Evolutionary conservation across 2,329 filamentous ascomycete species (phyloP), one percentile per base, ranked within the genome.

Genomic region (Neonectria punicea): DNA sequence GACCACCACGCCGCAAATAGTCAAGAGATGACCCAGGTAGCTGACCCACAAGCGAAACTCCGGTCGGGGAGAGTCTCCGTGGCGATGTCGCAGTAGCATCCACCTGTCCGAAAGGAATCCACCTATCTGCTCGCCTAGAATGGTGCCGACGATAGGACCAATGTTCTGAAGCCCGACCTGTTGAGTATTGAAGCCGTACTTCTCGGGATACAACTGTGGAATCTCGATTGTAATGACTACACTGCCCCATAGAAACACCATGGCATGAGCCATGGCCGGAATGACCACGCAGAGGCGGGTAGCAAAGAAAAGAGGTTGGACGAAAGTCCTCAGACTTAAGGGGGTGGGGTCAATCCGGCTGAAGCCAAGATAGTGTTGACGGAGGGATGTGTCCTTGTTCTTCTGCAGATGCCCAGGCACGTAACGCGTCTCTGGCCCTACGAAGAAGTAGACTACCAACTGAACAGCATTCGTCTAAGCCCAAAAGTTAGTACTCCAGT

Each of bases 91-190:
- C 20, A 77, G 67, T 54, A 78, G 78, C 81, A 86, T 86, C 84
- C 83, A 89, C 39, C 76, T 77, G 73, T 89, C 86, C 5, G 83
- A 86, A 28, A 84, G 70, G 32, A 81, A 78, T 1, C 86, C 87
- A 50, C 86, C 87, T 8, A 89, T 72, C 70, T 87, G 86, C 73
- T 90, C 87, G 20, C 87, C 87, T 10, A 89, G 78, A 5, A 89
- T 73, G 1, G 82, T 84, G 2, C 88, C 87, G 36, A 89, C 80
- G 53, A 90, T 86, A 53, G 89, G 78, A 3, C 83, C 83, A 8
- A 89, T 76, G 69, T 86, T 87, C 63, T 89, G 86, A 2, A 90
- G 80, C 0, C 87, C 87, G 7, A 22, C 22, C 22, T 22, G 22
- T 22, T 22, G 22, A 22, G 22, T 22, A 22, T 22, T 22, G 22